Percentiles rank a stretch among this genome's conserved stretches.
phyloP scores from a whole-genome alignment of 352 stramenopile species.

The Phytophthora cryptogea region DNA sequence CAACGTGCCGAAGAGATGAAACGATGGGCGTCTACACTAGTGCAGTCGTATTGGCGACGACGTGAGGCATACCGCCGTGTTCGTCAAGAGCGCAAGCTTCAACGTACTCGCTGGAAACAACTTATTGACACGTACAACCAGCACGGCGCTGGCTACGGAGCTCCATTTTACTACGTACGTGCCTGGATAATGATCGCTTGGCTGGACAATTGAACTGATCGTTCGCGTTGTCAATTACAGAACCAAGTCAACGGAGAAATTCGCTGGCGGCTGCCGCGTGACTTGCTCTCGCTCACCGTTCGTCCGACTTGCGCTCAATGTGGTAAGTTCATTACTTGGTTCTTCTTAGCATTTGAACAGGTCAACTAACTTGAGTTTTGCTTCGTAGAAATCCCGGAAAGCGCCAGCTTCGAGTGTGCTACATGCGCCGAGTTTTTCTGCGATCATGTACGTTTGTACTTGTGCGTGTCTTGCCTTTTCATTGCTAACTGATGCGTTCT shows the following conservation, averaged over 20 bases:
- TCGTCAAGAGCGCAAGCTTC: constrained; percentile 35
- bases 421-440: constrained; percentile 94
- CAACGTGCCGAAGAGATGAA: constrained; percentile 64
- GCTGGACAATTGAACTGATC: constrained; percentile 1
- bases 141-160: constrained; percentile 63
- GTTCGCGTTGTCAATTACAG: constrained; percentile 27
- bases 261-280: constrained; percentile 89
- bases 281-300: constrained; percentile 81
- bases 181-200: not conserved
- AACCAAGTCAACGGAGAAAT: constrained; percentile 93
- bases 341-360: not conserved
- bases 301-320: constrained; percentile 90
- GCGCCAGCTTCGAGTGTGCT: constrained; percentile 83
- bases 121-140: constrained; percentile 87
- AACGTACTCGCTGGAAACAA: constrained; percentile 90
- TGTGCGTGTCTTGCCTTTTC: not conserved
- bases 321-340: constrained; percentile 39
- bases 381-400: constrained; percentile 42
- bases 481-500: not conserved
- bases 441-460: constrained; percentile 39
- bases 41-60: constrained; percentile 73
- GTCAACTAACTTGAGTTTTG: not conserved
- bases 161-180: constrained; percentile 93
- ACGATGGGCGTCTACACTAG: constrained; percentile 64
- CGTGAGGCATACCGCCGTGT: constrained; percentile 41